Base-by-base conservation (phyloP, 208 protist species). In the Leishmania amazonensis region DNA sequence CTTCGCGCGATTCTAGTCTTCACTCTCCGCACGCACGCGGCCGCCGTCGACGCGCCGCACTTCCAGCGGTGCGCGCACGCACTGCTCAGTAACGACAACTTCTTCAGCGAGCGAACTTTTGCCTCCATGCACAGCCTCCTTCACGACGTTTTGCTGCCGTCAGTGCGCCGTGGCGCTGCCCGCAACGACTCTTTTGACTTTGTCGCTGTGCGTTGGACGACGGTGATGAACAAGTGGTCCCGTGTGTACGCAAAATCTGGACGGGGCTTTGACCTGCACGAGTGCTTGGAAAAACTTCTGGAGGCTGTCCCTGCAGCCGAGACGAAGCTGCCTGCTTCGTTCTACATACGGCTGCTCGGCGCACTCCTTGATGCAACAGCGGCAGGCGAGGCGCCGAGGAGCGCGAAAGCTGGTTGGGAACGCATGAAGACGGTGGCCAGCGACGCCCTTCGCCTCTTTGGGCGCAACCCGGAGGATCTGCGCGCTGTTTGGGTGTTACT, bases 71-170 rank as follows among this genome's bases (percentile, higher is more conserved):
- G 85, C 45, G 28, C 89, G 31, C 84, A 90, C 57, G 90, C 89
- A 42, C 81, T 96, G 75, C 87, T 95, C 47, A 81, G 70, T 38
- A 96, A 93, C 78, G 93, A 96, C 81, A 83, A 87, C 84, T 96
- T 94, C 79, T 96, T 94, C 87, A 82, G 74, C 28, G 60, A 83
- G 45, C 24, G 62, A 28, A 78, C 81, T 2, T 92, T 96, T 62
- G 75, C 75, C 2, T 51, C 58, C 58, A 95, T 96, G 93, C 73
- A 96, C 75, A 21, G 58, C 2, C 78, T 94, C 13, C 35, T 95
- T 9, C 47, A 76, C 7, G 73, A 79, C 35, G 77, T 87, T 4
- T 68, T 95, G 40, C 54, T 91, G 62, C 83, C 72, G 28, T 64
- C 81, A 31, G 24, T 81, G 53, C 70, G 70, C 11, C 13, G 31